Evolutionary conservation across 2,329 filamentous ascomycete species (phyloP), one percentile per base, ranked within the genome.

Genomic region (Colletotrichum echinochloae): DNA sequence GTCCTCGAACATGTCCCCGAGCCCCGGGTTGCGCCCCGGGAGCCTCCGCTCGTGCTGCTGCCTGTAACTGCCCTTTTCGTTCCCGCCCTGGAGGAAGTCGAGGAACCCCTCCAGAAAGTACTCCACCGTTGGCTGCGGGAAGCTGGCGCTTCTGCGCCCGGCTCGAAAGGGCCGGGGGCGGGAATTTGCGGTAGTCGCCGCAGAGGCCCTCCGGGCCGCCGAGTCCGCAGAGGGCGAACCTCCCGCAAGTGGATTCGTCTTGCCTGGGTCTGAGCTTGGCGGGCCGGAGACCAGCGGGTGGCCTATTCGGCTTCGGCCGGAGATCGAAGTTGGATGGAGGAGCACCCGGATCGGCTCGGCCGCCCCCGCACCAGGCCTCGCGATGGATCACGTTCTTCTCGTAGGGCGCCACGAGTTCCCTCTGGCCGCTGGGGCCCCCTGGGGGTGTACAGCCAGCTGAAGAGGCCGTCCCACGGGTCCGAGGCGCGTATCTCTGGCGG

Each of bases 331-430:
- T 48, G 62, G 62, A 39, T 16, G 33, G 51, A 20, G 30, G 61
- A 3, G 39, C 61, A n/a, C 37, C 39, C 0, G 61, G 28, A 5
- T 18, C 28, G 0, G 23, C n/a, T 5, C 35, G 63, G 44, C 54
- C 60, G 12, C 51, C 63, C 3, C 60, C 46, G 18, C 73, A 74
- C 73, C 73, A 74, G 1, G 28, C 49, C 16, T 61, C 55, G 0
- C 61, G 39, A 12, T 84, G 86, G 72, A 76, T 59, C 11, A 66
- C 20, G 28, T 73, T 44, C 30, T 66, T 62, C 49, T 74, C 57
- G 39, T 64, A 73, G 23, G 71, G 66, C 16, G 74, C 57, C 4
- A 65, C 41, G 14, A 74, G 61, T 28, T 60, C 60, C 20, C 37
- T 66, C 20, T 61, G 46, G 8, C 69, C 60, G 6, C 61, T 64